Evolutionary conservation across 1,284 basidiomycete genomes (phyloP).

Genomic region (Porodaedalea pini): DNA sequence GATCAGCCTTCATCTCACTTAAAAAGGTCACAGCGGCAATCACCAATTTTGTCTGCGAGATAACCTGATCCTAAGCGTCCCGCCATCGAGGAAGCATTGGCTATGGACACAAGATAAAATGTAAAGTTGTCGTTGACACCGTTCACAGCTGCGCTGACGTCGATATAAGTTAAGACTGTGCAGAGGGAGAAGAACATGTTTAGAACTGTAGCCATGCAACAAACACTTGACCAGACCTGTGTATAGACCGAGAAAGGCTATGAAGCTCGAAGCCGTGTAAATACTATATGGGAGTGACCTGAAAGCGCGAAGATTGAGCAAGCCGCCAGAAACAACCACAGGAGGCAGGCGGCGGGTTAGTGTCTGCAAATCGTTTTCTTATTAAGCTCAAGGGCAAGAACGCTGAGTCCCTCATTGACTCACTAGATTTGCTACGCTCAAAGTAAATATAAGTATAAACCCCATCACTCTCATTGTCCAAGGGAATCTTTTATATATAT

Average conservation of each 20-base stretch:
- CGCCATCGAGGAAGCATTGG: constrained; percentile 42
- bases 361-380: constrained; percentile 18
- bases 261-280: constrained; percentile 25
- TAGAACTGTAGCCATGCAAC: not conserved
- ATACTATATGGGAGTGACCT: constrained; percentile 26
- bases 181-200: not conserved
- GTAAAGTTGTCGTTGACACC: constrained; percentile 43
- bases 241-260: constrained; percentile 31
- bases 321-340: constrained; percentile 26
- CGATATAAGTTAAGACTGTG: constrained; percentile 46
- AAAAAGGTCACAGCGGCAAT: constrained; percentile 5
- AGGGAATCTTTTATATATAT: constrained; percentile 23
- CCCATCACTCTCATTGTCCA: constrained; percentile 32
- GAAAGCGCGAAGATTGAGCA: constrained; percentile 30
- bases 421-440: constrained; percentile 27
- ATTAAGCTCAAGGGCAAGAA: not conserved
- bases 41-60: constrained; percentile 40
- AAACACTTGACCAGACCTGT: constrained; percentile 23
- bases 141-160: constrained; percentile 38
- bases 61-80: constrained; percentile 41
- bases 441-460: constrained; percentile 27
- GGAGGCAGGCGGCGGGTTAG: constrained; percentile 29
- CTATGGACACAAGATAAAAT: constrained; percentile 49
- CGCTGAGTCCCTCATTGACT: not conserved
- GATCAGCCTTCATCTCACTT: not conserved